Percentiles rank a stretch among this genome's conserved stretches.
Conservation (phyloP, 352 stramenopile species). For the Peronospora farinosa region DNA sequence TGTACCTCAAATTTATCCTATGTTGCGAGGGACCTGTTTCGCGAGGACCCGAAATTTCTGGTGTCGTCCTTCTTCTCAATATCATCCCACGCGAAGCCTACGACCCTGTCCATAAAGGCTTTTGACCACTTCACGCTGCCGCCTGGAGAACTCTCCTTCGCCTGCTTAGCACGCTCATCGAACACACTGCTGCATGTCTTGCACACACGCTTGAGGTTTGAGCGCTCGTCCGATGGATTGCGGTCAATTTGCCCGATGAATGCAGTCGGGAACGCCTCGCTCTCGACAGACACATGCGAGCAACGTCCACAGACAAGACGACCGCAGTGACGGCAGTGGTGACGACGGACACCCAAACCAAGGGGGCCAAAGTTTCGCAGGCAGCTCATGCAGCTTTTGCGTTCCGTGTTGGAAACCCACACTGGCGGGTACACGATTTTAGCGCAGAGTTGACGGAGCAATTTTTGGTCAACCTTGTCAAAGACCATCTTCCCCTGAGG, state of each 20-base stretch:
- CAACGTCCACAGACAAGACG: conserved; percentile 75
- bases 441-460: conserved; percentile 61
- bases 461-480: conserved; percentile 71
- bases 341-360: conserved; percentile 56
- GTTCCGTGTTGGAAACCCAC: conserved; percentile 72
- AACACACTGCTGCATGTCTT: conserved; percentile 72
- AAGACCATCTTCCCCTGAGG: conserved; percentile 74
- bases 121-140: conserved; percentile 43
- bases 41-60: conserved; percentile 23
- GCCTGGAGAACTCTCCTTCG: conserved; percentile 20
- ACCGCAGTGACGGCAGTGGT: conserved; percentile 84
- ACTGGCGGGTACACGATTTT: conserved; percentile 78
- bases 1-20: conserved; percentile 6
- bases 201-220: conserved; percentile 61
- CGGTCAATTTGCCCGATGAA: conserved; percentile 45
- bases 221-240: conserved; percentile 36
- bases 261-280: conserved; percentile 55
- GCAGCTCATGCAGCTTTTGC: conserved; percentile 77
- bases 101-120: conserved; percentile 54
- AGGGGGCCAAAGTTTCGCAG: conserved; percentile 62
- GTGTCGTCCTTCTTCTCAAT: conserved; percentile 34
- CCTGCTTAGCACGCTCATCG: conserved; percentile 51
- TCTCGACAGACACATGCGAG: conserved; percentile 66
- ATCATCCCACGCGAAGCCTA: conserved; percentile 61
- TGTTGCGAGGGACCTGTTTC: conserved; percentile 32